These are phyloP conservation scores for Brassica rapa DNA, from an alignment of 345 rosid species.

Conservation along the genomic window DNA sequence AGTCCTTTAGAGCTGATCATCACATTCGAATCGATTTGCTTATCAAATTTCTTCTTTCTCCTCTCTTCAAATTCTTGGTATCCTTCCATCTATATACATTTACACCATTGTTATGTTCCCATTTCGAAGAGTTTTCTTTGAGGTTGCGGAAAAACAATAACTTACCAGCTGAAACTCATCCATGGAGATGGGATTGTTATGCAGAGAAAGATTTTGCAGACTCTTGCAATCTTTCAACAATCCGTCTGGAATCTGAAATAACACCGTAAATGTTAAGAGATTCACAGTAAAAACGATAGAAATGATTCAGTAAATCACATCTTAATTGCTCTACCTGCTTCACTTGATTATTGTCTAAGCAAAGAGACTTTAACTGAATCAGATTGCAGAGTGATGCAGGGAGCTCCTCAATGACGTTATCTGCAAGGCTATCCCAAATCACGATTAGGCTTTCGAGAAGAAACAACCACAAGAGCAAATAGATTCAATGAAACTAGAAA, in stretches of 20 bases:
- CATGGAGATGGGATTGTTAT: slow-evolving; percentile 85
- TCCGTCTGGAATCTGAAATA: slow-evolving; percentile 65
- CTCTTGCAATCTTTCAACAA: slow-evolving; percentile 83
- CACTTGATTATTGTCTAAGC: slow-evolving; percentile 70
- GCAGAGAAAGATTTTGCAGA: slow-evolving; percentile 86
- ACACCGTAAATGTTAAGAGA: background rate
- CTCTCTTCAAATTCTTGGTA: slow-evolving; percentile 84
- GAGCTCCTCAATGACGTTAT: slow-evolving; percentile 73
- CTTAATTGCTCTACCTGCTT: slow-evolving; percentile 54
- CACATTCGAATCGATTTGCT: slow-evolving; percentile 94
- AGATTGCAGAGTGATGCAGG: slow-evolving; percentile 85
- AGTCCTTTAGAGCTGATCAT: slow-evolving; percentile 93
- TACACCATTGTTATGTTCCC: background rate
- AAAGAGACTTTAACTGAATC: slow-evolving; percentile 70
- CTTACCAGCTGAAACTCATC: slow-evolving; percentile 92
- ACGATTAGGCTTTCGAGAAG: slow-evolving; percentile 30
- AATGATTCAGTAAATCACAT: background rate
- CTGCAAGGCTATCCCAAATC: slow-evolving; percentile 54
- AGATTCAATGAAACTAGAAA: background rate
- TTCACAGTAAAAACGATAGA: background rate
- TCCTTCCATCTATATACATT: slow-evolving; percentile 72
- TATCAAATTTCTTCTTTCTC: slow-evolving; percentile 92
- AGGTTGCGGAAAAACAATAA: background rate
- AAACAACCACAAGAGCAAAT: background rate
- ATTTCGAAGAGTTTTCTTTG: background rate